These are phyloP conservation scores for Salix dunnii DNA, from an alignment of 345 rosid species.

Conservation along the genomic window DNA sequence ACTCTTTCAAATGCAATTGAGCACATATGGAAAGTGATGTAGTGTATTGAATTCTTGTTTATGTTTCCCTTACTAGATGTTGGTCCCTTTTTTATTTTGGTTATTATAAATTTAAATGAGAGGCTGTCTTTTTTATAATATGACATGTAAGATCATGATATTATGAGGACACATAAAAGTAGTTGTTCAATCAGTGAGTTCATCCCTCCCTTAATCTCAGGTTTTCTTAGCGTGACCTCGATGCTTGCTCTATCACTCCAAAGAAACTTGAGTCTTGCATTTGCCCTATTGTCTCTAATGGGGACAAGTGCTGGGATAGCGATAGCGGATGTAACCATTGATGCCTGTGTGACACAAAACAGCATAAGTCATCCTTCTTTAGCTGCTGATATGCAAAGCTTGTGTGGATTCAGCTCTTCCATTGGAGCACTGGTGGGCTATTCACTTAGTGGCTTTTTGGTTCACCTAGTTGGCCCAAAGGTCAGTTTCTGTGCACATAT, in stretches of 20 bases:
- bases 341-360: conserved; percentile 68
- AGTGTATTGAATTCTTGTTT: no score
- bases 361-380: conserved; percentile 59
- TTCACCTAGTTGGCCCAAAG: conserved; percentile 57
- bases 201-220: conserved; percentile 27
- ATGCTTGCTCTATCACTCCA: conserved; percentile 53
- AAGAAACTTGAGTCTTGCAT: conserved; percentile 42
- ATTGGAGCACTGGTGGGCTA: conserved; percentile 64
- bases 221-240: conserved; percentile 43
- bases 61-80: no score
- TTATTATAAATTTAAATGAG: background rate
- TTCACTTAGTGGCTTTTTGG: conserved; percentile 59
- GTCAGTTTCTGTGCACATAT: conserved; percentile 22
- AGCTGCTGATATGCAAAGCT: conserved; percentile 70
- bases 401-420: conserved; percentile 65
- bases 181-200: background rate
- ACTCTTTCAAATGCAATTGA: no score
- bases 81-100: background rate
- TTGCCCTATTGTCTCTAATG: conserved; percentile 46
- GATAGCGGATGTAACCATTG: conserved; percentile 68
- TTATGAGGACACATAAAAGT: background rate
- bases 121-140: background rate
- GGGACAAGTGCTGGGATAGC: conserved; percentile 61
- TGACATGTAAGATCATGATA: background rate
- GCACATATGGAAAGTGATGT: no score